These are phyloP conservation scores for Cordyceps cateniannulata DNA, from an alignment of 2,329 filamentous ascomycete genomes.

Conservation along the genomic window DNA sequence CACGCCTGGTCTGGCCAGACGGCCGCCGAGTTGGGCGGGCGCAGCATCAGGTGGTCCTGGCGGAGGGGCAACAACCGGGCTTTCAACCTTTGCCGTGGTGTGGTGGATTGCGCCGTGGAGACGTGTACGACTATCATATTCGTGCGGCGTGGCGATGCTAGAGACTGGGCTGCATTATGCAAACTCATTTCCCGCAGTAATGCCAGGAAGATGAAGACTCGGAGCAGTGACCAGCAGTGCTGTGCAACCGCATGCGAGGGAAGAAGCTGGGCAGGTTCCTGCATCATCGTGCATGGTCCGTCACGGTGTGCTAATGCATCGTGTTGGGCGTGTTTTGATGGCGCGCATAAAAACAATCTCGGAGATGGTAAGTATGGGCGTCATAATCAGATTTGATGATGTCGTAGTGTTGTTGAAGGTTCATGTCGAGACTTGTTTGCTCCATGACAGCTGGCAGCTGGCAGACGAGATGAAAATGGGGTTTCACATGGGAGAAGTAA, in stretches of 20 bases:
- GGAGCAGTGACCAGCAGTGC: neutral
- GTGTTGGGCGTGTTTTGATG: neutral
- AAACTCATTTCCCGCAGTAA: neutral
- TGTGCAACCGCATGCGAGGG: neutral
- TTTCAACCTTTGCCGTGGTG: neutral
- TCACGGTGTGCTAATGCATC: neutral
- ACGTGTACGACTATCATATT: neutral
- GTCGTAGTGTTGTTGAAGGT: too few species aligned
- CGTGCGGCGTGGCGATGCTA: neutral
- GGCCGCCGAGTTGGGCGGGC: neutral
- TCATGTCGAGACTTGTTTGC: neutral
- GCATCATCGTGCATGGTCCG: neutral
- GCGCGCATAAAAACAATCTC: neutral
- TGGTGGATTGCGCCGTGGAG: neutral
- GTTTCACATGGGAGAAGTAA: neutral
- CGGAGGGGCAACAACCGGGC: neutral
- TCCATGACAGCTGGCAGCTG: neutral
- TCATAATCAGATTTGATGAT: neutral
- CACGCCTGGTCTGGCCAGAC: constrained; percentile 1
- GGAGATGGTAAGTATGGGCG: neutral
- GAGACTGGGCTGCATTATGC: neutral
- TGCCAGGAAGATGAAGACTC: neutral
- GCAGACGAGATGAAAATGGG: neutral
- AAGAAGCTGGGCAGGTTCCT: neutral
- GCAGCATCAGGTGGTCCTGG: neutral